A percentile compares a stretch with the other conserved stretches of the same genome.
phyloP scores from a whole-genome alignment of 2,329 filamentous ascomycete genomes.

The Talaromyces albobiverticillius region DNA sequence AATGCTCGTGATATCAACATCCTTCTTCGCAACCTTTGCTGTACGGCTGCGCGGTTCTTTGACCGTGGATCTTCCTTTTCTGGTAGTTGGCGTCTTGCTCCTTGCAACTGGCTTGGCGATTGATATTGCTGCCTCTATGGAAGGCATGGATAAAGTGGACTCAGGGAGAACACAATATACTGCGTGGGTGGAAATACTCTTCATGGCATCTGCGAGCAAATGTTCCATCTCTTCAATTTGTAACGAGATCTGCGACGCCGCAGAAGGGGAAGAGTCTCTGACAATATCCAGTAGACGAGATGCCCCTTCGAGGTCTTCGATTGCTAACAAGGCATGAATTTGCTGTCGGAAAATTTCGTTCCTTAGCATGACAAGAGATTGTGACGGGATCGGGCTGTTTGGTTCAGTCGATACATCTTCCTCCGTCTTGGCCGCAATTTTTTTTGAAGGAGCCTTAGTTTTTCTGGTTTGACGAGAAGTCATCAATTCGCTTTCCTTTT shows the following conservation, averaged over 20 bases:
- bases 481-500: constrained; percentile 11
- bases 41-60: constrained; percentile 26
- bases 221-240: constrained; percentile 37
- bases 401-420: constrained; percentile 17
- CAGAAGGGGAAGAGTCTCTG: constrained; percentile 28
- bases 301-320: constrained; percentile 57
- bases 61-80: constrained; percentile 26
- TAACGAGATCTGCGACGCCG: constrained; percentile 62
- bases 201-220: constrained; percentile 37
- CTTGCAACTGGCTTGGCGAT: constrained; percentile 29
- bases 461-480: constrained; percentile 30
- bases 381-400: constrained; percentile 31
- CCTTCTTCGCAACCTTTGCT: constrained; percentile 27
- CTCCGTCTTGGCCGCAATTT: constrained; percentile 20
- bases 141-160: constrained; percentile 84
- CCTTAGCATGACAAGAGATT: constrained; percentile 42
- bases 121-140: constrained; percentile 46
- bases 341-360: constrained; percentile 52
- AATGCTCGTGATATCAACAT: constrained; percentile 35
- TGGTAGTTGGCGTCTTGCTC: constrained; percentile 22
- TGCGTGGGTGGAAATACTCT: constrained; percentile 68
- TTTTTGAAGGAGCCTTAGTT: constrained; percentile 24
- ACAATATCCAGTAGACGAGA: constrained; percentile 49
- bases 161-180: constrained; percentile 89
- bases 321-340: constrained; percentile 46